Percentiles rank a stretch among this genome's conserved stretches.
Conservation (phyloP, 2,329 filamentous ascomycete species). For the Hymenoscyphus linearis region DNA sequence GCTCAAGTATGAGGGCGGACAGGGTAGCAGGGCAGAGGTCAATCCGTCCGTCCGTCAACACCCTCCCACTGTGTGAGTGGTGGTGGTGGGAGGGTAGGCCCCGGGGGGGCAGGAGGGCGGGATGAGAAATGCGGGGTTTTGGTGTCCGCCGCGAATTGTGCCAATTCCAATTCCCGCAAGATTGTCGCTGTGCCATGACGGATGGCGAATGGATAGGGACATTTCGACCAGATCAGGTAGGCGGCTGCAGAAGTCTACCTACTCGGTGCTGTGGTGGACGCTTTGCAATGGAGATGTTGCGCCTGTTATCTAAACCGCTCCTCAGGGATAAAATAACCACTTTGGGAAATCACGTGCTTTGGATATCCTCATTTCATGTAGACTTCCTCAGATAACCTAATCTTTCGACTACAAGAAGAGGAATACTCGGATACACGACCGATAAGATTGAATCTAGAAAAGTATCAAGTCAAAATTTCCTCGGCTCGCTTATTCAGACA, state of each 20-base stretch:
- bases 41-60: background rate
- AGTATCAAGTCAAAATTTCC: background rate
- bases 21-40: background rate
- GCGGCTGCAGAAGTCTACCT: slow-evolving; percentile 2
- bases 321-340: background rate
- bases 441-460: background rate
- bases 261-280: background rate
- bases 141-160: background rate
- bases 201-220: background rate
- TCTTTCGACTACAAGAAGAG: too few relatives aligned
- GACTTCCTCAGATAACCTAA: background rate
- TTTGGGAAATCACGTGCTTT: background rate
- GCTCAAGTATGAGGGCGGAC: background rate
- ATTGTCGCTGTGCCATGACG: background rate
- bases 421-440: too few relatives aligned
- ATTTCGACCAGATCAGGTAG: slow-evolving; percentile 5
- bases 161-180: background rate
- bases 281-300: background rate
- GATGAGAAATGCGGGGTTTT: background rate
- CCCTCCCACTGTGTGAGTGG: background rate
- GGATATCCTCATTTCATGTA: background rate
- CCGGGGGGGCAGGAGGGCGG: background rate
- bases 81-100: background rate
- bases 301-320: background rate
- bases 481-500: background rate